These are phyloP conservation scores for Cryptosporidium xiaoi DNA, from an alignment of 169 alveolate species.

Conservation along the genomic window DNA sequence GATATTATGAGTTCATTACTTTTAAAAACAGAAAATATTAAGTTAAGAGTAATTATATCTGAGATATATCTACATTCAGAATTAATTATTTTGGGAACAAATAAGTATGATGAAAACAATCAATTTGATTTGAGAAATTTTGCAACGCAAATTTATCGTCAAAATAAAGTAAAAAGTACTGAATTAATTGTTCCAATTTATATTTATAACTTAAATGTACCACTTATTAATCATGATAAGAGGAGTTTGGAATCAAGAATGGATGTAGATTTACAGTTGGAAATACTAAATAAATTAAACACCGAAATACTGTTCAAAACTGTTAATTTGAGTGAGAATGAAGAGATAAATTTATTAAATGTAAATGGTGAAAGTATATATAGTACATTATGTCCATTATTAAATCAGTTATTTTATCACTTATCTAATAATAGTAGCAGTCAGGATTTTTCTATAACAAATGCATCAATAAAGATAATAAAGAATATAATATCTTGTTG, in stretches of 20 bases:
- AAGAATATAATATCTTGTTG: slow-evolving; percentile 18
- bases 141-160: no score
- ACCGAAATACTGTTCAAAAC: background rate
- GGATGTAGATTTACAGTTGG: slow-evolving; percentile 28
- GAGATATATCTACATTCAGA: slow-evolving; percentile 44
- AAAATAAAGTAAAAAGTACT: background rate
- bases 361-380: background rate
- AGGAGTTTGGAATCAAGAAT: slow-evolving; percentile 10
- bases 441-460: slow-evolving; percentile 24
- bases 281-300: slow-evolving; percentile 8
- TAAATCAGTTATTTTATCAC: slow-evolving; percentile 16
- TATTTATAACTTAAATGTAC: slow-evolving; percentile 4
- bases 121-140: no score
- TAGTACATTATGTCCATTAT: slow-evolving; percentile 4
- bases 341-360: background rate
- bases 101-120: no score
- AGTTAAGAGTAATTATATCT: slow-evolving; percentile 32
- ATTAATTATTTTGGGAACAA: slow-evolving; percentile 1
- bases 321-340: background rate
- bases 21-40: slow-evolving; percentile 6
- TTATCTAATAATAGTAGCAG: slow-evolving; percentile 1
- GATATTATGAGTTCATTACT: slow-evolving; percentile 40
- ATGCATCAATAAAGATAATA: background rate
- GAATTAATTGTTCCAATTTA: slow-evolving; percentile 7
- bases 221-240: background rate